Base-by-base conservation (phyloP, 139 green algal species). In the Closterium sp. region DNA sequence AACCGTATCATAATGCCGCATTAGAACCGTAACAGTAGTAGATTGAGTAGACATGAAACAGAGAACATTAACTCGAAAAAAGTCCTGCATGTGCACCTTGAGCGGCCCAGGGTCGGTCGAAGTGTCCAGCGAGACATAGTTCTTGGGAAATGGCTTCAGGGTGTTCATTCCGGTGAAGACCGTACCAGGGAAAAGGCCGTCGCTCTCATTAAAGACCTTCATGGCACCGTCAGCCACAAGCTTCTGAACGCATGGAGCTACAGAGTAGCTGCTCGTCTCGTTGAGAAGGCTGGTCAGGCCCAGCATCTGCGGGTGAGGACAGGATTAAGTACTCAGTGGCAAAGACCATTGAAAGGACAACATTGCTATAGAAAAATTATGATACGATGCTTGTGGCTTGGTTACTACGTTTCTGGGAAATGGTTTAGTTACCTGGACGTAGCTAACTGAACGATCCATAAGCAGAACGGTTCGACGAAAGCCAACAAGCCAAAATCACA, bases 41-140 rank as follows among this genome's bases (percentile, higher is more conserved):
- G 45, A 19, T 70, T 70, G 45, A 17, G 10, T 70, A 19, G 1
- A 70, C 19, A 79, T 79, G 62, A 79, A 79, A 79, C 62, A 24
- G 50, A 73, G 62, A 13, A 79, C 62, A 79, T 79, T 38, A 4
- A 38, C 32, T 38, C 32, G 32, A 38, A 38, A 7, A 38, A 38
- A 38, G 11, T 9, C 38, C 38, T 13, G 11, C 4, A 79, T 0
- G 19, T 2, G 62, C 62, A 79, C 62, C 62, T 79, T 79, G 31
- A 92, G 90, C 2, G 90, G 79, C 9, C 90, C 90, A 34, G 90
- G 90, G 79, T 92, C 90, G 31, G 90, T 89, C 22, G 84, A 89
- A 2, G 90, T 79, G 85, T 89, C 73, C 22, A 92, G 70, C 27
- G 79, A 32, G 90, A 92, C 70, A 31, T 62, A 62, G 31, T 89